phyloP scores from a whole-genome alignment of 352 stramenopile genomes.

The Saprolegnia parasitica region DNA sequence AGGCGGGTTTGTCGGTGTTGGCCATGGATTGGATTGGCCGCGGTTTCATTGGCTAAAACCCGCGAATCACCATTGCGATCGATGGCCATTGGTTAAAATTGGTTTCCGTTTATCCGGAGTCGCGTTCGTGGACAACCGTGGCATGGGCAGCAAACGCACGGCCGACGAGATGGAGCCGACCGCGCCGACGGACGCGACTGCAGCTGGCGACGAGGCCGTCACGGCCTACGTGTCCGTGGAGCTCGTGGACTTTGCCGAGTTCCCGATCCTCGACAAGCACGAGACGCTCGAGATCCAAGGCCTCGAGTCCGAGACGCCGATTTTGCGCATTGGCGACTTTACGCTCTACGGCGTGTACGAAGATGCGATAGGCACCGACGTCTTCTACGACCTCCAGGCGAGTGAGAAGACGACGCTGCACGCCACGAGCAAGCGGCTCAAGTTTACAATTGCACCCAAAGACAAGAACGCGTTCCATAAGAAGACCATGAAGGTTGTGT shows the following conservation, averaged over 20 bases:
- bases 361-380: slow-evolving; percentile 20
- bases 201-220: neutral
- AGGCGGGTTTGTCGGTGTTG: too few relatives aligned
- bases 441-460: neutral
- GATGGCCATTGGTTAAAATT: too few relatives aligned
- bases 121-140: neutral
- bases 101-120: too few relatives aligned
- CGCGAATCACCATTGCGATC: too few relatives aligned
- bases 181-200: neutral
- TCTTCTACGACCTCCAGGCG: slow-evolving; percentile 17
- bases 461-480: neutral
- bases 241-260: slow-evolving; percentile 24
- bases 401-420: neutral
- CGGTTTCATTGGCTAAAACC: too few relatives aligned
- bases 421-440: neutral
- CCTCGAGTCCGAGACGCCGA: slow-evolving; percentile 17
- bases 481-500: neutral
- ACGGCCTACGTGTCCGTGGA: slow-evolving; percentile 14
- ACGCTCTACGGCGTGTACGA: slow-evolving; percentile 19
- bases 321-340: slow-evolving; percentile 24
- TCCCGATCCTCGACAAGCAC: slow-evolving; percentile 24
- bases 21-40: too few relatives aligned
- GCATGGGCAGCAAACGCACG: neutral
- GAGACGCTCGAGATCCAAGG: slow-evolving; percentile 23
- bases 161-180: neutral